These are phyloP conservation scores for Phytopythium sindhum DNA, from an alignment of 352 stramenopile species.

Conservation along the genomic window DNA sequence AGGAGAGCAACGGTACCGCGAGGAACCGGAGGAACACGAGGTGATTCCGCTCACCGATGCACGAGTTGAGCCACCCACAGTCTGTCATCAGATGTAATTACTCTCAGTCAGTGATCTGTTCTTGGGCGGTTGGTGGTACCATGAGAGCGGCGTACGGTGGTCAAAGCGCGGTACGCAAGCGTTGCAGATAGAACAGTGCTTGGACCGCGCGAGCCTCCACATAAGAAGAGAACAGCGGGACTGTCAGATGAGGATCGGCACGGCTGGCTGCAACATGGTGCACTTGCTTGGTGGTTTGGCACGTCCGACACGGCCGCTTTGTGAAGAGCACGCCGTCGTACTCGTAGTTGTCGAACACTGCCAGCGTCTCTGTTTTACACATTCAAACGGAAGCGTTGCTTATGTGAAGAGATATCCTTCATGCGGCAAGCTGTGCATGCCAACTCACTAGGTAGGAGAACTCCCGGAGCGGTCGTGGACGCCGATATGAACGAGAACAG, in stretches of 20 bases:
- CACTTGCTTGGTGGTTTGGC: constrained; percentile 41
- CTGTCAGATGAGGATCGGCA: neutral
- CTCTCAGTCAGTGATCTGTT: neutral
- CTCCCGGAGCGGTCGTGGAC: constrained; percentile 34
- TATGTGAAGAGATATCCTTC: neutral
- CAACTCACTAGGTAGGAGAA: constrained; percentile 40
- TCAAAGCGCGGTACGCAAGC: constrained; percentile 62
- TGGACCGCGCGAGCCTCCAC: constrained; percentile 52
- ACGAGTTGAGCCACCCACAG: constrained; percentile 64
- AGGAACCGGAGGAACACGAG: constrained; percentile 52
- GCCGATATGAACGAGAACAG: constrained; percentile 50
- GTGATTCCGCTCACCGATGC: constrained; percentile 66
- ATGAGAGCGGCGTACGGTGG: constrained; percentile 31
- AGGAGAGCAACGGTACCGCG: constrained; percentile 22
- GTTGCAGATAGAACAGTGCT: constrained; percentile 68
- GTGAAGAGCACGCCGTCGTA: constrained; percentile 46
- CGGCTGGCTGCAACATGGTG: too few relatives aligned
- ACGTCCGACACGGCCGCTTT: constrained; percentile 37
- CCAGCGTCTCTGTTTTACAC: constrained; percentile 33
- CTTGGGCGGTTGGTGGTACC: too few relatives aligned
- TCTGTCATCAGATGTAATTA: constrained; percentile 13
- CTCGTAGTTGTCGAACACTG: constrained; percentile 52
- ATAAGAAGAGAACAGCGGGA: neutral
- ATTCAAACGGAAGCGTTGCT: neutral
- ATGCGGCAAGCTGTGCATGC: too few relatives aligned